A percentile compares a stretch with the other conserved stretches of the same genome.
phyloP scores from a whole-genome alignment of 106 monocot species.

The Allium sativum region DNA sequence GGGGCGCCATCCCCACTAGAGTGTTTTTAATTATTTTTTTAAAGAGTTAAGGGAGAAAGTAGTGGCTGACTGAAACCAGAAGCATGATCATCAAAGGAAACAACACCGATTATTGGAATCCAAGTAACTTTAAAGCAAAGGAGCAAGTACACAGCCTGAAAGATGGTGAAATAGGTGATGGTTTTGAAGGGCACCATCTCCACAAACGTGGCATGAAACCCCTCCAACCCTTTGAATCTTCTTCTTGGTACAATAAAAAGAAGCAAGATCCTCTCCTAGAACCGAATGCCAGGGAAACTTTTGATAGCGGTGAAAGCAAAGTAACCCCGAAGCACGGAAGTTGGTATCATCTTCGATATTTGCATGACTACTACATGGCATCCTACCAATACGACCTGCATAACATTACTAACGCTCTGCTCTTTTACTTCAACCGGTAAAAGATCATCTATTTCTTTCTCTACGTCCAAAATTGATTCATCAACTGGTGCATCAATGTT shows the following conservation, averaged over 20 bases:
- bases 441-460: constrained; percentile 77
- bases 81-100: constrained; percentile 84
- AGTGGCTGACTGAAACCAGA: constrained; percentile 64
- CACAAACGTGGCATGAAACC: constrained; percentile 71
- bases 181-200: constrained; percentile 85
- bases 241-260: constrained; percentile 78
- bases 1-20: too few species aligned
- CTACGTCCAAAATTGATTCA: constrained; percentile 58
- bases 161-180: constrained; percentile 59
- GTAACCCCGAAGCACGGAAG: constrained; percentile 75
- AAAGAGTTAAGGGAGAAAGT: constrained; percentile 64
- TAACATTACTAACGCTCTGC: constrained; percentile 58
- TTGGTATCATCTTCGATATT: constrained; percentile 56
- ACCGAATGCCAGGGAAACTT: constrained; percentile 81
- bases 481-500: constrained; percentile 62
- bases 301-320: constrained; percentile 89
- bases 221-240: constrained; percentile 67
- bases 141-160: constrained; percentile 62
- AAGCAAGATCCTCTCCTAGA: constrained; percentile 80
- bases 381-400: constrained; percentile 60
- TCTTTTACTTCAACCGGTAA: constrained; percentile 78
- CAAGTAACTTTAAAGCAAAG: constrained; percentile 71
- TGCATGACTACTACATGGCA: constrained; percentile 67
- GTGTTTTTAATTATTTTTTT: too few species aligned
- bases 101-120: constrained; percentile 78